Conservation (phyloP, 805 yeast species). For the Scheffersomyces ergatensis region DNA sequence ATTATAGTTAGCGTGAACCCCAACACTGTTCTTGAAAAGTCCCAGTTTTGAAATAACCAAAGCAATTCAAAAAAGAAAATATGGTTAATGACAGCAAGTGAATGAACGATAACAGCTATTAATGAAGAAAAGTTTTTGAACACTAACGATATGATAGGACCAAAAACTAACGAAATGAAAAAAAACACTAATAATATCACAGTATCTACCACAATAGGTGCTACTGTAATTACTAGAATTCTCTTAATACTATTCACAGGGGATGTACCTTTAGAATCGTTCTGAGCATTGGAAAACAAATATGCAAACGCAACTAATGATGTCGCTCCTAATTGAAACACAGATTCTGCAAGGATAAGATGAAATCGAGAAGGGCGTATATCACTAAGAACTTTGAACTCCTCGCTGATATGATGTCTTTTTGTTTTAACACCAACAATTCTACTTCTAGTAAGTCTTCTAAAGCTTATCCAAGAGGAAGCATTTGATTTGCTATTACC, state of each 20-base stretch:
- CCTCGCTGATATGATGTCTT: conserved; percentile 32
- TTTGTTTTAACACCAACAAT: conserved; percentile 54
- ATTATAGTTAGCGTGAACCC: conserved; percentile 58
- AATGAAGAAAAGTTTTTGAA: conserved; percentile 46
- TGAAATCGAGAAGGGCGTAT: conserved; percentile 49
- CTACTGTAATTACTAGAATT: conserved; percentile 40
- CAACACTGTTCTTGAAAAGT: conserved; percentile 54
- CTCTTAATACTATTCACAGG: conserved; percentile 45
- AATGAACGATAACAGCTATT: conserved; percentile 57
- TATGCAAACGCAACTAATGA: conserved; percentile 43
- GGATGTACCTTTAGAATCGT: conserved; percentile 31
- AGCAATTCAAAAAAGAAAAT: conserved; percentile 57
- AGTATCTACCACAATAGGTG: conserved; percentile 48
- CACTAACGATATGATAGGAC: conserved; percentile 48
- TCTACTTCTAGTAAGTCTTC: conserved; percentile 50
- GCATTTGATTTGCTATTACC: conserved; percentile 45
- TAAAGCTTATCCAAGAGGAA: conserved; percentile 46
- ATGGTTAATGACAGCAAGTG: conserved; percentile 51
- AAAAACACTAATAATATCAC: conserved; percentile 38
- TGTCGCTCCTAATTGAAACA: conserved; percentile 35
- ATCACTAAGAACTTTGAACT: conserved; percentile 40
- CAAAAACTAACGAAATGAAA: conserved; percentile 43
- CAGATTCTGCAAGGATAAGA: conserved; percentile 38
- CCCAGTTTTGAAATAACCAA: conserved; percentile 69
- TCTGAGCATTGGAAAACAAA: conserved; percentile 53